Base-by-base conservation (phyloP, 202 grass and related monocot genomes). In the Setaria viridis region DNA sequence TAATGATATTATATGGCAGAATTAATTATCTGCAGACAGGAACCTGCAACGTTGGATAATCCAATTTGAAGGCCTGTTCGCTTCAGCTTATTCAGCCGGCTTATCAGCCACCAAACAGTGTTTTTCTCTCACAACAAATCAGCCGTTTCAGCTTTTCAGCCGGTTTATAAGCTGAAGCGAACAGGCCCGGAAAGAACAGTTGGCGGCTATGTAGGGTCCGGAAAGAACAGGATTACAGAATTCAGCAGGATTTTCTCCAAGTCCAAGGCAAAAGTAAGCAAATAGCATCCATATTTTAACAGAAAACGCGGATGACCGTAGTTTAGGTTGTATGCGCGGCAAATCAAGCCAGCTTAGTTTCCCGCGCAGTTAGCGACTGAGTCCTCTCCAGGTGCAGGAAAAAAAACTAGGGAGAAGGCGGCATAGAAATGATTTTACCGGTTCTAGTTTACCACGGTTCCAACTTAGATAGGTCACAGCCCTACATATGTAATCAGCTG, bases 241-340 rank as follows among this genome's bases (percentile, higher is more conserved):
- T 9, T 21, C 11, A 25, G 41, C 10, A 21, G 20, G 3, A 70
- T 70, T 47, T 70, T 70, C 67, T 70, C 20, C 42, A 49, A 49
- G 69, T 3, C 43, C 69, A 30, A 72, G 43, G 69, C 69, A 48
- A 30, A 62, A 71, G 11, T 48, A 71, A 48, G 68, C 68, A 71
- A 7, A 71, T 47, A 48, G 13, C 42, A 47, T 47, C 10, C 67
- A 70, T 71, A 71, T 48, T 14, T 46, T 45, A 60, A 60, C 20
- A 25, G 8, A 25, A 60, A 60, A 29, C 20, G 2, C 2, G 57
- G 9, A 11, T 60, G 57, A 29, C 57, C 3, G 59, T 30, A 29
- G n/a, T 60, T 60, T 60, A 4, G 57, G n/a, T 60, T 11, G 9
- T 25, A 3, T 25, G 56, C 6, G 54, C 6, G 19, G 55, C 3